Evolutionary conservation across 2,329 filamentous ascomycete species (phyloP).

Genomic region (Pseudofabraea citricarpa): DNA sequence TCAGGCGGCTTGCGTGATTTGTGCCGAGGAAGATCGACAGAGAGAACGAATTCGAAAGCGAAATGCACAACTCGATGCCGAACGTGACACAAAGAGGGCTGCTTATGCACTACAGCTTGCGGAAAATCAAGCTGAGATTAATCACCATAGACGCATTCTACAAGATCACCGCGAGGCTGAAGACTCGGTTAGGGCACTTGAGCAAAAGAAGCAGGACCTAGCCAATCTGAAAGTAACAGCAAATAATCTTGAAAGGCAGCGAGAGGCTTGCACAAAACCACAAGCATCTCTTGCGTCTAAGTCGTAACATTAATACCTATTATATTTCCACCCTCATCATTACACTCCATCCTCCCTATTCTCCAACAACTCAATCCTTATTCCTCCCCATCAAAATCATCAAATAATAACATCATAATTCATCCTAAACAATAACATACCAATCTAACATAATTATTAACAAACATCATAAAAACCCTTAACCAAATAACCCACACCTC

Average conservation of each 20-base stretch:
- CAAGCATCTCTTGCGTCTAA: too few species aligned
- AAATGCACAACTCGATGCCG: slow-evolving; percentile 6
- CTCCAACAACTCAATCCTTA: neutral
- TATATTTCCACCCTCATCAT: too few species aligned
- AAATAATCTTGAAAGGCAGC: too few species aligned
- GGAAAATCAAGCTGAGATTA: slow-evolving; percentile 8
- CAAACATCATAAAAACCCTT: too few species aligned
- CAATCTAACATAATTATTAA: too few species aligned
- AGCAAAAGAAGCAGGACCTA: slow-evolving; percentile 7
- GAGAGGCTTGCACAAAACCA: neutral
- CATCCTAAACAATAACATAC: too few species aligned
- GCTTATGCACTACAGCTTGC: slow-evolving; percentile 5
- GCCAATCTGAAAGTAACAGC: too few species aligned
- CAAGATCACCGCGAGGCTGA: slow-evolving; percentile 2
- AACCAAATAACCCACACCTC: too few species aligned
- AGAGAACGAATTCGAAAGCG: slow-evolving; percentile 7
- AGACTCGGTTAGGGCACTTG: slow-evolving; percentile 6
- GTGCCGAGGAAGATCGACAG: slow-evolving; percentile 4
- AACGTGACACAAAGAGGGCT: slow-evolving; percentile 5
- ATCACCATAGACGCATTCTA: slow-evolving; percentile 5
- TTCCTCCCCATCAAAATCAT: neutral
- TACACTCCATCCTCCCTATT: too few species aligned
- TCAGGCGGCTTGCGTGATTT: slow-evolving; percentile 3
- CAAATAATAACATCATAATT: too few species aligned
- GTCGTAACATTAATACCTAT: too few species aligned